Evolutionary conservation across 805 yeast genomes (phyloP), one percentile per base, ranked within the genome.

Genomic region (Candida adriatica): DNA sequence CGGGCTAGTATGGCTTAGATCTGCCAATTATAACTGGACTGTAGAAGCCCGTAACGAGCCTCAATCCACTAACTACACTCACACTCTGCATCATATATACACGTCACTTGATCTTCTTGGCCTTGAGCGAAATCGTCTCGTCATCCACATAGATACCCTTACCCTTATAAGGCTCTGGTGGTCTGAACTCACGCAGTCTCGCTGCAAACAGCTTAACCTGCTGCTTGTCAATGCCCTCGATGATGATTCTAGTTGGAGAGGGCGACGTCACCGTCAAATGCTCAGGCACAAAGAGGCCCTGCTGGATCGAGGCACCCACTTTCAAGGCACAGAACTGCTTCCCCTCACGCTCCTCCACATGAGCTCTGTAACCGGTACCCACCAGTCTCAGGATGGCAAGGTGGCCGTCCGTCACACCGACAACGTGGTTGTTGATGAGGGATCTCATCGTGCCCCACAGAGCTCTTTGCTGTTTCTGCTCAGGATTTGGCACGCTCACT

Each of bases 131-230:
- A 58, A 92, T 81, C 30, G 94, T 86, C 65, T 92, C 97, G 51
- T 77, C 82, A 58, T 88, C 83, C 30, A 92, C 80, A 55, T 81
- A 92, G 30, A 92, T 81, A 53, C 99, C 99, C 49, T 94, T 94
- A 55, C 98, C 98, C 64, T 92, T 92, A 60, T 92, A 92, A 24
- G 96, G 96, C 64, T 92, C 99, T 27, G 99, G 99, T 39, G 94
- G 94, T 56, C 84, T 85, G 67, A 75, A 75, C 48, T 73, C 74
- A 58, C 97, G 79, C 43, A 92, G 68, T 35, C 75, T 74, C 11
- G 95, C 95, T 13, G 97, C 98, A 59, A 84, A 86, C 33, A 79
- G 68, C 52, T 75, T 80, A 29, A 92, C 88, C 53, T 79, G 79
- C 58, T 88, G 95, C 59, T 85, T 83, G 59, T 90, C 80, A 26